These are phyloP conservation scores for Thozetella sp. DNA, from an alignment of 495 filamentous ascomycete genomes.

Conservation along the genomic window DNA sequence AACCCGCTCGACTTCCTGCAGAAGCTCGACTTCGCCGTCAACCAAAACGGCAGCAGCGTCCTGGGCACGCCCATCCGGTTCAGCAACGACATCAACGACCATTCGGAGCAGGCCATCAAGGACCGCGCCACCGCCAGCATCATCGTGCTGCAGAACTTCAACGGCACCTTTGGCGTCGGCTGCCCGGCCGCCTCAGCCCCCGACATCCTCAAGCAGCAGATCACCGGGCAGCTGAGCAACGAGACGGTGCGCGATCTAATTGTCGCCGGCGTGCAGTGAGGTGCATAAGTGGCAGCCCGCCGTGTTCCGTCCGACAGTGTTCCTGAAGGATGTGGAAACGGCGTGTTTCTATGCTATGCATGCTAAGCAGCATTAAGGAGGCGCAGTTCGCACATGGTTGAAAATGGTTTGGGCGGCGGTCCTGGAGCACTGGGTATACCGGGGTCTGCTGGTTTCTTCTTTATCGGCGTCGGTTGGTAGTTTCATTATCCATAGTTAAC, in stretches of 20 bases:
- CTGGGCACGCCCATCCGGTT: constrained; percentile 10
- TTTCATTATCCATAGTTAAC: no score
- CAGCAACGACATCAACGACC: constrained; percentile 6
- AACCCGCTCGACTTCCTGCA: constrained; percentile 10
- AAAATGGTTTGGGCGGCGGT: no score
- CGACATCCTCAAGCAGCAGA: constrained; percentile 5
- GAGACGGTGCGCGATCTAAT: background rate
- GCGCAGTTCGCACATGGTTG: no score
- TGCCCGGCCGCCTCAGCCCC: constrained; percentile 12
- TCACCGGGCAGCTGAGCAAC: background rate
- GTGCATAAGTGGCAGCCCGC: no score
- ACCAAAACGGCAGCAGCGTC: constrained; percentile 8
- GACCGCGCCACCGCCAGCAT: constrained; percentile 13
- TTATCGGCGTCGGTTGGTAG: no score
- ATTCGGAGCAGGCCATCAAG: constrained; percentile 6
- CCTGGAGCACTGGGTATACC: no score
- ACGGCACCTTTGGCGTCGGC: constrained; percentile 11
- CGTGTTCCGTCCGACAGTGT: no score
- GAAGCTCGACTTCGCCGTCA: constrained; percentile 7
- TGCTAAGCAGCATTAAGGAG: no score
- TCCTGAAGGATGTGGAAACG: no score
- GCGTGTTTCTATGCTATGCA: no score
- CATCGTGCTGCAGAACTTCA: constrained; percentile 17
- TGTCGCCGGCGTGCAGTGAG: background rate
- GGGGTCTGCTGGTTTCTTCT: no score